Evolutionary conservation across 2,329 filamentous ascomycete genomes (phyloP).

Genomic region (Pseudocercospora fijiensis): DNA sequence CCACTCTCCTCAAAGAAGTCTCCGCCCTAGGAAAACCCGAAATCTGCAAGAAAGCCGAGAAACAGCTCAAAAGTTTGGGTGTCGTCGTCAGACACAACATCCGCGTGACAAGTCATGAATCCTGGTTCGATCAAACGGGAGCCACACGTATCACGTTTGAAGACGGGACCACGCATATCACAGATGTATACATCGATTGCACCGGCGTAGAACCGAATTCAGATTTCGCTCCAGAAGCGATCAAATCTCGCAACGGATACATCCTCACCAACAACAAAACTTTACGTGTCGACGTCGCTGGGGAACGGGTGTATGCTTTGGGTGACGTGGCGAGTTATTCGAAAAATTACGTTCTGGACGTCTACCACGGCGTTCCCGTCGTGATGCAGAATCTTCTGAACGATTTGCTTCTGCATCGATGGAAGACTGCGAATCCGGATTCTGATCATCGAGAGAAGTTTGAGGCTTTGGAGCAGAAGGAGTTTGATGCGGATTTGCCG

Average conservation of each 20-base stretch:
- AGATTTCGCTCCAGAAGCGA: conserved; percentile 30
- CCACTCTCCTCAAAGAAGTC: conserved; percentile 33
- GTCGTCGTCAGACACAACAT: conserved; percentile 36
- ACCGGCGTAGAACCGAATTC: conserved; percentile 40
- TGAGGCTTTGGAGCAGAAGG: conserved; percentile 29
- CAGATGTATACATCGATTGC: conserved; percentile 41
- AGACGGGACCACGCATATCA: conserved; percentile 35
- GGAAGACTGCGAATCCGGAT: conserved; percentile 30
- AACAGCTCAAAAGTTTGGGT: conserved; percentile 35
- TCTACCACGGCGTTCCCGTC: conserved; percentile 40
- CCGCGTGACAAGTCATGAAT: conserved; percentile 29
- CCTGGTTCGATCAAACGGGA: conserved; percentile 27
- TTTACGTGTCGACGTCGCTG: conserved; percentile 33
- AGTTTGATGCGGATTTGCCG: conserved; percentile 14
- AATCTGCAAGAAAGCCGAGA: conserved; percentile 36
- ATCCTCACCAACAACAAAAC: conserved; percentile 32
- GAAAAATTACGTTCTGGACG: conserved; percentile 38
- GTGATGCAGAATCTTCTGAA: conserved; percentile 39
- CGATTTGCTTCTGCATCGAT: conserved; percentile 36
- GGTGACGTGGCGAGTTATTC: conserved; percentile 40
- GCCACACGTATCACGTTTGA: conserved; percentile 31
- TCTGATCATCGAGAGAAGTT: conserved; percentile 31
- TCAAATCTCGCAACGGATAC: conserved; percentile 34
- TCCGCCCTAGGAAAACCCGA: conserved; percentile 22
- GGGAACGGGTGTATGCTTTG: conserved; percentile 39